Percentiles rank a stretch among this genome's conserved stretches.
Conservation (phyloP, 179 eudicot species). For the Gypsophila paniculata region DNA sequence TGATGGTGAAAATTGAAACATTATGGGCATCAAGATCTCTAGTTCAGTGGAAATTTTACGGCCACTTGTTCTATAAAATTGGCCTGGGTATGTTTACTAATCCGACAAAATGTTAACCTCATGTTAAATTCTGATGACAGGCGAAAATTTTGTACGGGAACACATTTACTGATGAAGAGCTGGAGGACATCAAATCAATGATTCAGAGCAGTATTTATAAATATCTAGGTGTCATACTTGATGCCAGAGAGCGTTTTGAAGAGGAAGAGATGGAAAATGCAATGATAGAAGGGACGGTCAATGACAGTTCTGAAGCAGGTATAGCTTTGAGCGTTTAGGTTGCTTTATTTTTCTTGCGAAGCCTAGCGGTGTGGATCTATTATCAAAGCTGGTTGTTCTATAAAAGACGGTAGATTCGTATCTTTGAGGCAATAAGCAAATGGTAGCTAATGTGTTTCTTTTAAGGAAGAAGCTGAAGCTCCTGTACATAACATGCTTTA, state of each 20-base stretch:
- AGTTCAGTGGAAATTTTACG: not conserved
- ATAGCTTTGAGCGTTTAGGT: not conserved
- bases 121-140: constrained; percentile 36
- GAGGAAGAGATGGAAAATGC: constrained; percentile 61
- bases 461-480: not conserved
- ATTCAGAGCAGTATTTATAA: constrained; percentile 93
- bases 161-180: constrained; percentile 69
- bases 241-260: constrained; percentile 93
- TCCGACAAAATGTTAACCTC: not conserved
- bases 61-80: not conserved
- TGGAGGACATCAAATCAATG: constrained; percentile 89
- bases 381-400: not conserved
- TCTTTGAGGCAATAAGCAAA: not conserved
- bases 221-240: constrained; percentile 84
- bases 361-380: too few relatives aligned
- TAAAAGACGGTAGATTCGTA: not conserved
- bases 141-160: constrained; percentile 90
- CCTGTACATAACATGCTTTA: not conserved
- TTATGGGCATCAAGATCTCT: not conserved
- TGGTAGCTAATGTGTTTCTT: not conserved
- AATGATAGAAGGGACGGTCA: constrained; percentile 24
- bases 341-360: not conserved
- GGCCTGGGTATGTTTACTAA: not conserved
- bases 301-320: constrained; percentile 49
- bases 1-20: not conserved